Conservation (phyloP, 345 rosid species). For the Bruguiera sexangula region DNA sequence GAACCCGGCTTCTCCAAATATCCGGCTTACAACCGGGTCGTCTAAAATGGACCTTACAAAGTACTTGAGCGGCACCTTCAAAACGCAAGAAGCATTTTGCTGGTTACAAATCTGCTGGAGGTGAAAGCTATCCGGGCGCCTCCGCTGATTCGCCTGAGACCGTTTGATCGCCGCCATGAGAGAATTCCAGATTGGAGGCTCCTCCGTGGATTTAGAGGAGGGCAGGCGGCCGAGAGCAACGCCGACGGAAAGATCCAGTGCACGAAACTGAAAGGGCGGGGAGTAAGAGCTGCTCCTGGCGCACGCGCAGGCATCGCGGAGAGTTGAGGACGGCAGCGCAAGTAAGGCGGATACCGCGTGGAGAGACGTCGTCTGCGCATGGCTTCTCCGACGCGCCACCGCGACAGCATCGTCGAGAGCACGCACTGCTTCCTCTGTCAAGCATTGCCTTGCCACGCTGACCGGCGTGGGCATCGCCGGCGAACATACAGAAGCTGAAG, state of each 20-base stretch:
- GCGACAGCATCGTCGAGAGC: slow-evolving; percentile 60
- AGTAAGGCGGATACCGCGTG: slow-evolving; percentile 62
- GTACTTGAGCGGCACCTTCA: slow-evolving; percentile 61
- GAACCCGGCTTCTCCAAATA: slow-evolving; percentile 67
- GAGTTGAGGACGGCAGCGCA: slow-evolving; percentile 47
- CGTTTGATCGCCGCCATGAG: slow-evolving; percentile 97
- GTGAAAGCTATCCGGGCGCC: slow-evolving; percentile 78
- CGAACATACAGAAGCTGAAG: neutral
- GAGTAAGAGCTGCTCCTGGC: slow-evolving; percentile 39
- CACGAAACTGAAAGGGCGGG: slow-evolving; percentile 55
- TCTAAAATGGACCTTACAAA: slow-evolving; percentile 60
- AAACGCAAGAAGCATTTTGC: slow-evolving; percentile 40
- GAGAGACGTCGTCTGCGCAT: slow-evolving; percentile 66
- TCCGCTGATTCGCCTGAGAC: slow-evolving; percentile 85
- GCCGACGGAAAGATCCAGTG: slow-evolving; percentile 59
- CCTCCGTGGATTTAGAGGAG: slow-evolving; percentile 37
- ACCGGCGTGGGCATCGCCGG: slow-evolving; percentile 73
- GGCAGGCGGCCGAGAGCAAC: slow-evolving; percentile 61
- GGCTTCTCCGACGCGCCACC: slow-evolving; percentile 65
- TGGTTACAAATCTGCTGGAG: slow-evolving; percentile 33
- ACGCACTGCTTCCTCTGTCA: slow-evolving; percentile 66
- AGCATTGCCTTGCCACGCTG: slow-evolving; percentile 50
- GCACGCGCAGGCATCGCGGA: slow-evolving; percentile 63
- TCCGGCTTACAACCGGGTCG: slow-evolving; percentile 69
- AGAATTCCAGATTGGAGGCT: slow-evolving; percentile 73